Percentiles rank a stretch among this genome's conserved stretches.
Conservation (phyloP, 768 basidiomycete species). For the Tulasnella sp. region DNA sequence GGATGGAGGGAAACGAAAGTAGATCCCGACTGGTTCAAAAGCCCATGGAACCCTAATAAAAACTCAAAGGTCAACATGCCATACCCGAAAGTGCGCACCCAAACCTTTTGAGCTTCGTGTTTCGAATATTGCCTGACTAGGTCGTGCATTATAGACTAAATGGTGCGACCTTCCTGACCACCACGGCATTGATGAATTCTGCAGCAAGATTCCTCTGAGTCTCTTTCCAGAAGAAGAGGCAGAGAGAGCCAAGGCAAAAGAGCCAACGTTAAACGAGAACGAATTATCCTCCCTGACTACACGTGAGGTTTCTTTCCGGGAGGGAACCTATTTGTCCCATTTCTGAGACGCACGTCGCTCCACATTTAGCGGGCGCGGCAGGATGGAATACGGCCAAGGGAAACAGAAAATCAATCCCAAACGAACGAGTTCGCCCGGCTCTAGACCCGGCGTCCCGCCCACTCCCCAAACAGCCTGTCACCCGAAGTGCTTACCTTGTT, state of each 20-base stretch:
- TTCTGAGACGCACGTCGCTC: not conserved
- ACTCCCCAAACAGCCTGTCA: not conserved
- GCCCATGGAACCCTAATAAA: not conserved
- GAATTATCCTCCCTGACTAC: not conserved
- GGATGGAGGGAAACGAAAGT: constrained; percentile 12
- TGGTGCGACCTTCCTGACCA: constrained; percentile 18
- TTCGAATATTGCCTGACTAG: not conserved
- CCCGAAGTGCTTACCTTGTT: not conserved
- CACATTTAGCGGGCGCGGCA: not conserved
- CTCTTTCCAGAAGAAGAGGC: constrained; percentile 19
- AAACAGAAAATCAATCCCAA: not conserved
- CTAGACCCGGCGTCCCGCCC: not conserved
- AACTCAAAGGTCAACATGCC: constrained; percentile 10
- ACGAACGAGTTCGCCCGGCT: not conserved
- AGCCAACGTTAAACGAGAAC: not conserved
- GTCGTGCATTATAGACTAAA: not conserved
- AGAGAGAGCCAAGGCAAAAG: not conserved
- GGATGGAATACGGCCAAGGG: not conserved
- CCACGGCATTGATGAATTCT: constrained; percentile 1
- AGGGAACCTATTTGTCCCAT: not conserved
- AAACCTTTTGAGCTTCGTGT: not conserved
- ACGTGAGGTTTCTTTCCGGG: not conserved
- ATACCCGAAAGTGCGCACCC: constrained; percentile 10
- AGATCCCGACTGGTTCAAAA: constrained; percentile 11
- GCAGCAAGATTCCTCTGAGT: not conserved